Percentiles rank a stretch among this genome's conserved stretches.
phyloP scores from a whole-genome alignment of 352 stramenopile species.

The Thalassiosira exigua region DNA sequence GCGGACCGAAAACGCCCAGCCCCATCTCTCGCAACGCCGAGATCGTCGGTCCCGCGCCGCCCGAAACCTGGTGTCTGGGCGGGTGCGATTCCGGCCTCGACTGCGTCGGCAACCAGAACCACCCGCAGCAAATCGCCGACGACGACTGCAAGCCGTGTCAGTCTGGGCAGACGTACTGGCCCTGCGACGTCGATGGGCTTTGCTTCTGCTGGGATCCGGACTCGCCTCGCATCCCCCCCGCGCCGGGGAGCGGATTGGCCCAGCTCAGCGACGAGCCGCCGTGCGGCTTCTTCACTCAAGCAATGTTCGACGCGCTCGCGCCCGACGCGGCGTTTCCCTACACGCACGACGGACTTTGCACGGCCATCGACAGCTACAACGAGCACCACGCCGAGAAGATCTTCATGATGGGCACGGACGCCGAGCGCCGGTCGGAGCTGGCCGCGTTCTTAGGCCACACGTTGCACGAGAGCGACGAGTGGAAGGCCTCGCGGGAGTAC shows the following conservation, averaged over 20 bases:
- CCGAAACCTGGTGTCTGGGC: conserved; percentile 47
- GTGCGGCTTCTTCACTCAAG: conserved; percentile 57
- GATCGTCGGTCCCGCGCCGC: conserved; percentile 8
- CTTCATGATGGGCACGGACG: conserved; percentile 64
- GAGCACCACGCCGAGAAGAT: conserved; percentile 58
- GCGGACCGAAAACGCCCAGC: background rate
- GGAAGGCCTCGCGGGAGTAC: conserved; percentile 57
- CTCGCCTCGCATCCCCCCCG: conserved; percentile 49
- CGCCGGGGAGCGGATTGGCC: conserved; percentile 43
- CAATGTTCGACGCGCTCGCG: conserved; percentile 41
- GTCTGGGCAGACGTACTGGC: conserved; percentile 60
- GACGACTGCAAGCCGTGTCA: conserved; percentile 26
- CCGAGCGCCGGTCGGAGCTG: conserved; percentile 46
- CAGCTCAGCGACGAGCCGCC: conserved; percentile 45
- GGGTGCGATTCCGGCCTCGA: conserved; percentile 40
- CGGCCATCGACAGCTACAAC: conserved; percentile 63
- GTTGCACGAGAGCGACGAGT: conserved; percentile 59
- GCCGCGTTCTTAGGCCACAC: conserved; percentile 54
- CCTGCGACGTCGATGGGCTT: conserved; percentile 60
- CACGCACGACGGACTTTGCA: conserved; percentile 57
- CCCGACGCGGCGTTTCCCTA: conserved; percentile 51
- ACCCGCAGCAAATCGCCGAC: conserved; percentile 55
- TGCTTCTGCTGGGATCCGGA: conserved; percentile 61
- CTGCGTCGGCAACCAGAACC: conserved; percentile 63
- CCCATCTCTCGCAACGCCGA: background rate